Evolutionary conservation across 116 monocot genomes (phyloP).

Genomic region (Dioscorea cayenensis): DNA sequence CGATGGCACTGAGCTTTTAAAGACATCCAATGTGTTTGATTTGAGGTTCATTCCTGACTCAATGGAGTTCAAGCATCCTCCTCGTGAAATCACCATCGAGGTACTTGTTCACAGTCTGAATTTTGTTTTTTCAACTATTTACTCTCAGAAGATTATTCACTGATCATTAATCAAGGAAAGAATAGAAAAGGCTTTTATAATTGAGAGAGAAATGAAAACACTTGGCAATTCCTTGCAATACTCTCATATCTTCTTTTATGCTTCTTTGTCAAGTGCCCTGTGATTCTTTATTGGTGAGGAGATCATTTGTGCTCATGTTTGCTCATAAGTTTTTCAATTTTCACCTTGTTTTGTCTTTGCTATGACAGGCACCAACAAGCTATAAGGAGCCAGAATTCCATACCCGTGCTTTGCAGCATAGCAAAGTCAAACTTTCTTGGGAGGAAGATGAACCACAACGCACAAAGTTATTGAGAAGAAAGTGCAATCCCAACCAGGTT

Average conservation of each 20-base stretch:
- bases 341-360: no score
- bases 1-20: slow-evolving; percentile 72
- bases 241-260: slow-evolving; percentile 5
- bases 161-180: no score
- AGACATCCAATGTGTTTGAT: slow-evolving; percentile 86
- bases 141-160: no score
- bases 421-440: slow-evolving; percentile 80
- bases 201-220: no score
- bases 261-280: no score
- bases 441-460: slow-evolving; percentile 87
- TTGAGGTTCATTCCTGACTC: slow-evolving; percentile 83
- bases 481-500: slow-evolving; percentile 73
- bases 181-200: no score
- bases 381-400: slow-evolving; percentile 73
- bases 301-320: no score
- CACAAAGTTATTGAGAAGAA: slow-evolving; percentile 59
- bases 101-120: slow-evolving; percentile 23
- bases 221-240: no score
- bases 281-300: no score
- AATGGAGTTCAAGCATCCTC: slow-evolving; percentile 70
- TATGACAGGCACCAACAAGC: slow-evolving; percentile 36
- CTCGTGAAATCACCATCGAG: slow-evolving; percentile 68
- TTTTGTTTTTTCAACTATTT: not conserved
- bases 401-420: slow-evolving; percentile 87
- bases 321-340: no score